These are phyloP conservation scores for Backusella luteola DNA, from an alignment of 192 early-diverging fungal genomes.

Conservation along the genomic window DNA sequence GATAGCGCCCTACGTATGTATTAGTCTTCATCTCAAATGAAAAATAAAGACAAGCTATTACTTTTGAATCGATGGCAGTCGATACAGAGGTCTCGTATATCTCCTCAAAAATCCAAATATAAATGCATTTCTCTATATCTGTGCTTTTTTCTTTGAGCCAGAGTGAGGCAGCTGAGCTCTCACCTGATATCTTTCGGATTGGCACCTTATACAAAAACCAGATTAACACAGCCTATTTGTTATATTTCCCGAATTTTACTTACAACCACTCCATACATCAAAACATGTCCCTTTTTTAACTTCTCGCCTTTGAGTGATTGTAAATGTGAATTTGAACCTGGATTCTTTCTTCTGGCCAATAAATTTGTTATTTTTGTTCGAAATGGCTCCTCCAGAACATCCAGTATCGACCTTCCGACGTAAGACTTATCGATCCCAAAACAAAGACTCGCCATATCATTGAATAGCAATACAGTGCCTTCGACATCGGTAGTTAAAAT, in stretches of 20 bases:
- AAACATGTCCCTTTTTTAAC: constrained; percentile 23
- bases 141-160: constrained; percentile 61
- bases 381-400: constrained; percentile 13
- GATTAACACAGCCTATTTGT: background rate
- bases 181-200: constrained; percentile 51
- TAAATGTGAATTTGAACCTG: background rate
- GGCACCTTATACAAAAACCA: constrained; percentile 37
- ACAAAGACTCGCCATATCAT: constrained; percentile 56
- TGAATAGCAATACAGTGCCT: constrained; percentile 51
- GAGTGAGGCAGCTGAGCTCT: constrained; percentile 54
- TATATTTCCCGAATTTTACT: background rate
- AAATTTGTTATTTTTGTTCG: constrained; percentile 1
- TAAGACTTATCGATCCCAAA: constrained; percentile 46
- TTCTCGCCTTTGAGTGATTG: background rate
- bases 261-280: constrained; percentile 37
- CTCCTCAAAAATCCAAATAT: constrained; percentile 68
- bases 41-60: background rate
- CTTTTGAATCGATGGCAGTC: constrained; percentile 10
- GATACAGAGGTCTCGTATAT: constrained; percentile 45
- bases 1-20: constrained; percentile 43
- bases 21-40: background rate
- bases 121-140: constrained; percentile 40
- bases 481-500: constrained; percentile 55
- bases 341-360: background rate
- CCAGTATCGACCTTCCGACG: constrained; percentile 21